Evolutionary conservation across 768 basidiomycete species (phyloP).

Genomic region (Tremella yokohamensis): DNA sequence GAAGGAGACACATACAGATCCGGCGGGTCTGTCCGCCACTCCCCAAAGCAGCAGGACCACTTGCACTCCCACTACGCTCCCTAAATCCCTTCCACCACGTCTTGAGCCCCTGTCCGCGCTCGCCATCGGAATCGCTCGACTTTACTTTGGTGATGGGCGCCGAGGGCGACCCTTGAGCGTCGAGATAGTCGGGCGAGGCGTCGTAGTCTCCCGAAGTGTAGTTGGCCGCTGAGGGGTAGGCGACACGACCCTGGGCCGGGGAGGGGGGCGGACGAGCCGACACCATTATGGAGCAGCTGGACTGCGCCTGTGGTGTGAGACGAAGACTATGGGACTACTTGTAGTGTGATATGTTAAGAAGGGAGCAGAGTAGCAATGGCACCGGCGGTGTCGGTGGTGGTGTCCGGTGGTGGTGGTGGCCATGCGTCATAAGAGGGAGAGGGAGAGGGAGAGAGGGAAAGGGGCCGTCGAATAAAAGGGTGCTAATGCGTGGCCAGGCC

Average conservation of each 20-base stretch:
- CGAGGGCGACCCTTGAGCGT: slow-evolving; percentile 1
- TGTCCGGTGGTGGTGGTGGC: too few relatives aligned
- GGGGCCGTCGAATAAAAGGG: too few relatives aligned
- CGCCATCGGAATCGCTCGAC: slow-evolving; percentile 29
- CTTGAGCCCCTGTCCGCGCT: slow-evolving; percentile 33
- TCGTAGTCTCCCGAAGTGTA: slow-evolving; percentile 38
- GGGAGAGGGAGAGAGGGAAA: too few relatives aligned
- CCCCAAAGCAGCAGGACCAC: background rate
- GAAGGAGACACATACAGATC: too few relatives aligned
- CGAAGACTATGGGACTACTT: too few relatives aligned
- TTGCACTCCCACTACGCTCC: slow-evolving; percentile 7
- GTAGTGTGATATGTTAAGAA: slow-evolving; percentile 4
- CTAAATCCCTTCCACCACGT: slow-evolving; percentile 46
- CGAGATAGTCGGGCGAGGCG: slow-evolving; percentile 25
- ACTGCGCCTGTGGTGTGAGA: too few relatives aligned
- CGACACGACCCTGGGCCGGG: slow-evolving; percentile 30
- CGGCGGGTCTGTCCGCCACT: background rate
- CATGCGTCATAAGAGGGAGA: too few relatives aligned
- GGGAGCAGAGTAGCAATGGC: too few relatives aligned
- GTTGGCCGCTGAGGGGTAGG: slow-evolving; percentile 39
- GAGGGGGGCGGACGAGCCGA: slow-evolving; percentile 35
- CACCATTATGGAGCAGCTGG: slow-evolving; percentile 28
- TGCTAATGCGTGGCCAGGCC: too few relatives aligned
- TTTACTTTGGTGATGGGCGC: slow-evolving; percentile 25
- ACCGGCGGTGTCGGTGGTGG: too few relatives aligned